A percentile compares a stretch with the other conserved stretches of the same genome.
Conservation (phyloP, 2,329 filamentous ascomycete genomes). For the Aspergillus sp. region DNA sequence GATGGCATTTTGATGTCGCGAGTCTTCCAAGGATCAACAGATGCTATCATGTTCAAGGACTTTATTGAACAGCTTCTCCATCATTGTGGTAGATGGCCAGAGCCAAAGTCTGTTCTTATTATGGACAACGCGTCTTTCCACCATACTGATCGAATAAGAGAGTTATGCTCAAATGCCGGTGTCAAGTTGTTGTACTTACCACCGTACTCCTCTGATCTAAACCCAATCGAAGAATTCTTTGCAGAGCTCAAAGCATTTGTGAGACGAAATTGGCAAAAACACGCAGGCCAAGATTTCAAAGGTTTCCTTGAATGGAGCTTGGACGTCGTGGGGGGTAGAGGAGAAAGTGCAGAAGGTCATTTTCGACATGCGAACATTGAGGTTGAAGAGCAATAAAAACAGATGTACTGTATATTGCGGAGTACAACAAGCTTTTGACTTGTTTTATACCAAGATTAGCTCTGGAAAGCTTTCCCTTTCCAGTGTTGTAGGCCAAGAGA, state of each 20-base stretch:
- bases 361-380: slow-evolving; percentile 17
- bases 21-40: neutral
- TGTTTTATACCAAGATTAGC: neutral
- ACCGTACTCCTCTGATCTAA: slow-evolving; percentile 30
- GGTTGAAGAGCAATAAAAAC: neutral
- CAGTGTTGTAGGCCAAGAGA: neutral
- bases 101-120: too few relatives aligned
- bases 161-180: slow-evolving; percentile 25
- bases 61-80: neutral
- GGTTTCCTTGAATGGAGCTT: slow-evolving; percentile 23
- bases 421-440: neutral
- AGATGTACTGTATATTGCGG: neutral
- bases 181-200: slow-evolving; percentile 29
- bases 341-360: slow-evolving; percentile 16
- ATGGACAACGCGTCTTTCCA: too few relatives aligned
- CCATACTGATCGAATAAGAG: slow-evolving; percentile 7
- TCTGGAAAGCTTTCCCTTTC: neutral
- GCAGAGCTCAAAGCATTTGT: slow-evolving; percentile 30
- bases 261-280: slow-evolving; percentile 21
- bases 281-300: slow-evolving; percentile 13
- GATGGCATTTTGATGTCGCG: neutral
- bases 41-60: neutral
- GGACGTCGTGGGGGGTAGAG: slow-evolving; percentile 16
- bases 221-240: slow-evolving; percentile 33
- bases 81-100: neutral